phyloP scores from a whole-genome alignment of 148 eudicot genomes.

The Nyssa sinensis region DNA sequence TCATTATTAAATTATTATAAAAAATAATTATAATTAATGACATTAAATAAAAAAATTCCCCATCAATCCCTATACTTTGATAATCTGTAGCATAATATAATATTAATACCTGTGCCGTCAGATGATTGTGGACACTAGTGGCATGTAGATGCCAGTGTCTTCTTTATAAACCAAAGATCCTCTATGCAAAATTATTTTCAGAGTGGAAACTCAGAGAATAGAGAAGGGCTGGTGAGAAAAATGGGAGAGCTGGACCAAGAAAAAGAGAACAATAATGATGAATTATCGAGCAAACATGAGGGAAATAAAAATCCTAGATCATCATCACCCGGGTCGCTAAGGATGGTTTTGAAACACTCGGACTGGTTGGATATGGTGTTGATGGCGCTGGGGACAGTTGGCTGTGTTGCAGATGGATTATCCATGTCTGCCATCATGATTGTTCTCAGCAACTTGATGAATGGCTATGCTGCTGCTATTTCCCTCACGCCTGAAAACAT shows the following conservation, averaged over 20 bases:
- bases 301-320: neutral
- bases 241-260: neutral
- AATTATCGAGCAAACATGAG: neutral
- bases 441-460: conserved; percentile 1
- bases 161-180: neutral
- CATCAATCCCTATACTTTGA: no score
- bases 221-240: neutral
- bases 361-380: conserved; percentile 7
- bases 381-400: conserved; percentile 8
- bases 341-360: conserved; percentile 10
- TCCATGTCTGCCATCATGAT: conserved; percentile 11
- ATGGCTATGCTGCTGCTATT: conserved; percentile 4
- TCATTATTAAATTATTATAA: no score
- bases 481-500: conserved; percentile 1
- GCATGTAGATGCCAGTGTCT: no score
- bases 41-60: no score
- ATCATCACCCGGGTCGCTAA: neutral
- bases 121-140: no score
- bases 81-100: no score
- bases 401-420: conserved; percentile 6
- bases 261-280: neutral
- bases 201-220: neutral
- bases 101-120: no score
- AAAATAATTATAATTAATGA: no score
- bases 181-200: neutral